A percentile compares a stretch with the other conserved stretches of the same genome.
Evolutionary conservation across 148 eudicot genomes (phyloP).

Genomic region (Rhododendron molle): DNA sequence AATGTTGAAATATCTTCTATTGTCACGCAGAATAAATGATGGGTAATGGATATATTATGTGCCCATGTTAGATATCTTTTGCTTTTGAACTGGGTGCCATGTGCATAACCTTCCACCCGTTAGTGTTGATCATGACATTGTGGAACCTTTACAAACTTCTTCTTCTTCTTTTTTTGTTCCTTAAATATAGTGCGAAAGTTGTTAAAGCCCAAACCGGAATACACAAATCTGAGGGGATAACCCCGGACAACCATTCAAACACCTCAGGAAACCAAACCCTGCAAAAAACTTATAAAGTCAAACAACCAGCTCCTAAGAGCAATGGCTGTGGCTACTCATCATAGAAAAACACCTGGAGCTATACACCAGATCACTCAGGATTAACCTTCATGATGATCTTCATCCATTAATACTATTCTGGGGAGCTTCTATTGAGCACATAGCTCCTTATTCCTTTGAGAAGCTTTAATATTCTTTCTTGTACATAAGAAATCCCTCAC

Average conservation of each 20-base stretch:
- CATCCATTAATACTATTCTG: background rate
- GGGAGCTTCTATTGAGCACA: background rate
- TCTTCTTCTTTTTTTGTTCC: background rate
- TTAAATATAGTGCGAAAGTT: background rate
- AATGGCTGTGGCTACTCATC: background rate
- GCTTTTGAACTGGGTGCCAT: background rate
- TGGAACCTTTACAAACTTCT: background rate
- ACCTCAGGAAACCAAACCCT: background rate
- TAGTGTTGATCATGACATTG: background rate
- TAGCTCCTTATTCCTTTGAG: background rate
- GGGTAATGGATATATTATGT: background rate
- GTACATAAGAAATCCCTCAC: background rate
- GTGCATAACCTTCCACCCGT: background rate
- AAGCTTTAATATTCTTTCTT: background rate
- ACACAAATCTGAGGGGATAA: background rate
- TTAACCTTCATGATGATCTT: background rate
- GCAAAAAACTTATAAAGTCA: background rate
- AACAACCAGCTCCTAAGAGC: background rate
- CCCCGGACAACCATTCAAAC: background rate
- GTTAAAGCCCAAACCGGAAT: background rate
- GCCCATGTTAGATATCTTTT: background rate
- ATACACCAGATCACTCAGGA: background rate
- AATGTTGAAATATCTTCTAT: slow-evolving; percentile 4
- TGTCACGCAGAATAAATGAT: background rate
- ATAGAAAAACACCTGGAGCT: background rate